Base-by-base conservation (phyloP, 2,329 filamentous ascomycete species). In the Ophiostoma sp. region DNA sequence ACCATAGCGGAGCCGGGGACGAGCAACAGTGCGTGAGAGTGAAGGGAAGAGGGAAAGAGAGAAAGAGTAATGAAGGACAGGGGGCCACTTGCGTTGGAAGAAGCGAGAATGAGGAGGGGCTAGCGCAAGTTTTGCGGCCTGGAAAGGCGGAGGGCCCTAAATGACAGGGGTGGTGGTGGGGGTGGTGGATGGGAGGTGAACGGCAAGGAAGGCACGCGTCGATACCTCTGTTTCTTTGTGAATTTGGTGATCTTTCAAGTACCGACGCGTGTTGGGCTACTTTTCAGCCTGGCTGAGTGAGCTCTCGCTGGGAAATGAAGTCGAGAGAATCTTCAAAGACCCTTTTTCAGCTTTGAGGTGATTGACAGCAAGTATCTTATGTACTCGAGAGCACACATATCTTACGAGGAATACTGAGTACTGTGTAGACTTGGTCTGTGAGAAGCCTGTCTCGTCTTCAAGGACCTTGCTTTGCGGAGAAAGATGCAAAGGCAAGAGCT, bases 61-160 rank as follows among this genome's bases (percentile, higher is more conserved):
- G 31, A 28, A 22, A 28, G 12, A 48, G 63, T 22, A 9, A 17
- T 8, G 22, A 25, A 63, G 19, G 22, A 33, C 25, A 45, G 39
- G 36, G 69, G 68, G 64, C 33, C 45, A 39, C 28, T 55, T 48
- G 42, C 48, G 50, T 31, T 70, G 68, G 50, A 42, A 11, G 22
- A 59, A 45, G 33, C 69, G 36, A 61, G 69, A 42, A 39, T 42
- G 3, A 31, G 11, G 69, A 45, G 52, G 31, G 48, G 48, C 68
- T 59, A 55, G 68, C 31, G 68, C 68, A 28, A 57, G 31, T 48
- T 39, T 39, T 39, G 45, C 48, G 39, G 33, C 68, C 68, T 70
- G 52, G 64, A 69, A 59, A 70, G 50, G 50, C 48, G 50, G 68
- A 70, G 68, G 33, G n/a, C 19, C 25, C 50, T 55, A 25, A 33